Percentiles rank a stretch among this genome's conserved stretches.
phyloP scores from a whole-genome alignment of 164 flowering plant species.

The Berberis vulgaris region DNA sequence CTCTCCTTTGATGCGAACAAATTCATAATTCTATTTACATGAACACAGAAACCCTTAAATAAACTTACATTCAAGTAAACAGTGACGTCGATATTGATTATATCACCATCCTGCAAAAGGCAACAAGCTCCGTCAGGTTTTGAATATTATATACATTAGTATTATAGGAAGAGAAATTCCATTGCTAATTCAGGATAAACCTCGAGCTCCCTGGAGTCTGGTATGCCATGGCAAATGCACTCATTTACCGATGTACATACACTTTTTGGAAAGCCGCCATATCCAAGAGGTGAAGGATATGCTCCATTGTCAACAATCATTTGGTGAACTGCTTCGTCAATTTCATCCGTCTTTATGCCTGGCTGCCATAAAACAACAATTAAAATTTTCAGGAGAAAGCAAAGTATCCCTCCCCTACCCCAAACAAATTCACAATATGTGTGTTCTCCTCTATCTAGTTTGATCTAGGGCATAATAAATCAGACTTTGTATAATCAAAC shows the following conservation, averaged over 20 bases:
- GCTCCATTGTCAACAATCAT: conserved; percentile 98
- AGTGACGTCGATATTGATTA: conserved; percentile 92
- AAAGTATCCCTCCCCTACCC: background rate
- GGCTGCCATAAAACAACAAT: conserved; percentile 65
- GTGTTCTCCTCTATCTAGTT: background rate
- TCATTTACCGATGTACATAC: conserved; percentile 99
- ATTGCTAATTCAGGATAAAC: conserved; percentile 23
- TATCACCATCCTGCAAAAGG: conserved; percentile 87
- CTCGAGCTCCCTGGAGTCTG: conserved; percentile 93
- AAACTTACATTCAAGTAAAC: conserved; percentile 80
- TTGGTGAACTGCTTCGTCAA: conserved; percentile 91
- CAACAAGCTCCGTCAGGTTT: background rate
- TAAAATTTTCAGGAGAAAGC: conserved; percentile 6
- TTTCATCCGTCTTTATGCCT: conserved; percentile 88
- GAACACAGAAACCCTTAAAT: conserved; percentile 1
- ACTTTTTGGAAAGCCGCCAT: conserved; percentile 98
- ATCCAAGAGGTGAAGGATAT: conserved; percentile 97
- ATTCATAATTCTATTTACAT: background rate
- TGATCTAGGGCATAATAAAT: too few relatives aligned
- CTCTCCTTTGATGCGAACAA: background rate
- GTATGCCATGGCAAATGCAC: conserved; percentile 99
- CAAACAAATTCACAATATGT: background rate
- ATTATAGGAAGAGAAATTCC: background rate
- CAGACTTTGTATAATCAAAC: too few relatives aligned
- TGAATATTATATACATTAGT: background rate